These are phyloP conservation scores for Pichia membranifaciens DNA, from an alignment of 805 yeast species.

Conservation along the genomic window DNA sequence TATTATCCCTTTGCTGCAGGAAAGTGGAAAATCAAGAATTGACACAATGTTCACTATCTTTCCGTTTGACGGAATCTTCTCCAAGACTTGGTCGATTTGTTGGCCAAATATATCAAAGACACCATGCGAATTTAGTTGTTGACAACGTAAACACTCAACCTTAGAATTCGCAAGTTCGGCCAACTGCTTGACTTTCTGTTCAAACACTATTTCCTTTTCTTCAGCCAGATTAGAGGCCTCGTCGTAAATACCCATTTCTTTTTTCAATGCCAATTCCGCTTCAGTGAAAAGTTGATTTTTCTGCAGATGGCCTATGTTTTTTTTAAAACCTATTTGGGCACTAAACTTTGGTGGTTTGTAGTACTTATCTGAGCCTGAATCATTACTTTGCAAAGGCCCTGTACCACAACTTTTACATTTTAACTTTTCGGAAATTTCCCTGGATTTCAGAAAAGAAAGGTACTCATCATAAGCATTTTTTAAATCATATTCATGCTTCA, in stretches of 20 bases:
- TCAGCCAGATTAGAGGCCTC: neutral
- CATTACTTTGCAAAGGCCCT: conserved; percentile 35
- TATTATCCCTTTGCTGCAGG: conserved; percentile 36
- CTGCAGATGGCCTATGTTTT: neutral
- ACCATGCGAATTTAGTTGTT: conserved; percentile 8
- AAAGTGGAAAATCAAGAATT: conserved; percentile 68
- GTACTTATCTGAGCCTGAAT: conserved; percentile 36
- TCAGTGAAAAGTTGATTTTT: neutral
- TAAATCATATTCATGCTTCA: neutral
- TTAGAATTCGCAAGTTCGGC: neutral
- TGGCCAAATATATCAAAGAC: neutral
- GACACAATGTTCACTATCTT: conserved; percentile 57
- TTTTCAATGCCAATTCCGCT: conserved; percentile 6
- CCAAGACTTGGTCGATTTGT: conserved; percentile 29
- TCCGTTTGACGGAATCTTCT: conserved; percentile 38
- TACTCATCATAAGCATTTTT: conserved; percentile 6
- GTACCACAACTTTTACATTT: conserved; percentile 55
- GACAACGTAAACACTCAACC: conserved; percentile 9
- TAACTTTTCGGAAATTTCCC: neutral
- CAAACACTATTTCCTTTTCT: neutral
- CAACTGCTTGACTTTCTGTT: conserved; percentile 3
- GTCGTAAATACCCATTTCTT: conserved; percentile 3
- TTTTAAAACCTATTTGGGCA: neutral
- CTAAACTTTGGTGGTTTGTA: conserved; percentile 18
- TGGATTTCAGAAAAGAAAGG: neutral